Base-by-base conservation (phyloP, 2,329 filamentous ascomycete genomes). In the Exophiala mesophila region DNA sequence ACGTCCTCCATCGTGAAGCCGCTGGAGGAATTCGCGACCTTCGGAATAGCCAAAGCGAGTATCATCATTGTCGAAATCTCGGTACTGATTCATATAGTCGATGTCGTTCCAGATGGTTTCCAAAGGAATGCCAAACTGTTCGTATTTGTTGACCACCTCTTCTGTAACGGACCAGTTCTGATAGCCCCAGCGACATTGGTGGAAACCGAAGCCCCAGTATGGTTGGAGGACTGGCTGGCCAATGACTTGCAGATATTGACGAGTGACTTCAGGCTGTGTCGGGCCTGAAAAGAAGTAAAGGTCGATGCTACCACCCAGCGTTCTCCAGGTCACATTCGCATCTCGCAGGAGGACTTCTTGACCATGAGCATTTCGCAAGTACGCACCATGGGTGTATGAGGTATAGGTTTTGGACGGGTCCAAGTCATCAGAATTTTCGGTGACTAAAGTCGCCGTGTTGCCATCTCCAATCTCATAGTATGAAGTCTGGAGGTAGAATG, bases 101-200 rank as follows among this genome's bases (percentile, higher is more conserved):
- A 57, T 55, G 35, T 57, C 54, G 21, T 54, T 55, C 68, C 69
- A 71, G 34, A 72, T 63, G 24, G 63, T 72, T 53, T 77, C 73
- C 2, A 80, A 61, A 0, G 77, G 77, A 41, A 81, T 80, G 20
- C 69, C 63, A 44, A 77, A 78, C 15, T 64, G 66, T 44, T 66
- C 69, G 59, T 74, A 77, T 38, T 69, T 71, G 35, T 73, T 63
- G 21, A 77, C 67, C 8, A 78, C 70, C 50, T 75, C 75, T 49
- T 82, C 73, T 3, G 87, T 50, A 15, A 51, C 49, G 5, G 45
- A 75, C 78, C 83, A 88, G 55, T 85, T 87, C 28, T 73, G 67
- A 59, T 92, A 92, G 1, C 86, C 87, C 80, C 86, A 92, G 45
- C 85, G 75, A 55, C 85, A 90, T 59, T 94, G 86, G 52, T 94